Evolutionary conservation across 495 filamentous ascomycete species (phyloP).

Genomic region (Coniosporium apollinis): DNA sequence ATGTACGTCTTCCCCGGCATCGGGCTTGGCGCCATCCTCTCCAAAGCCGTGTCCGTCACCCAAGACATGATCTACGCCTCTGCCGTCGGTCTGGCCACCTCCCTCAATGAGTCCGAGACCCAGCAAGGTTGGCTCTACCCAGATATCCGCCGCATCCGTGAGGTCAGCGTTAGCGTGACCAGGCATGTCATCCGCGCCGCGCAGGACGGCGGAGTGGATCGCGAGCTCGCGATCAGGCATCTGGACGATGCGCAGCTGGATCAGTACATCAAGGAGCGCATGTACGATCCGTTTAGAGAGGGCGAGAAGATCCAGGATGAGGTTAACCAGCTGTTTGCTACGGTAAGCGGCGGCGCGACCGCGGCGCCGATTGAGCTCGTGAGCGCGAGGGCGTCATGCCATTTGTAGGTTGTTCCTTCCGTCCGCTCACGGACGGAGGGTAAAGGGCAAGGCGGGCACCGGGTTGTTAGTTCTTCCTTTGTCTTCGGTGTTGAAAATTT

Average conservation of each 20-base stretch:
- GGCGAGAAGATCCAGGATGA: constrained; percentile 18
- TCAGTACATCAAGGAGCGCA: constrained; percentile 58
- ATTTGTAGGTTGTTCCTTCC: too few relatives aligned
- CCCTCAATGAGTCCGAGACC: constrained; percentile 64
- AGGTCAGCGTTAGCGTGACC: constrained; percentile 75
- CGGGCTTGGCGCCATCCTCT: constrained; percentile 83
- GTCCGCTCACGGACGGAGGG: too few relatives aligned
- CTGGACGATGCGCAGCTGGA: constrained; percentile 63
- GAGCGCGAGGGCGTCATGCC: too few relatives aligned
- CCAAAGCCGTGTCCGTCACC: constrained; percentile 73
- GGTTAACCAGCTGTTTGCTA: constrained; percentile 12
- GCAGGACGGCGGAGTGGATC: constrained; percentile 65
- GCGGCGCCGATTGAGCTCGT: too few relatives aligned
- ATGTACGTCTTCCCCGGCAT: constrained; percentile 97
- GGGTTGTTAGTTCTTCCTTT: too few relatives aligned
- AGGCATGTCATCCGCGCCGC: constrained; percentile 88
- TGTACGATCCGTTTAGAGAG: constrained; percentile 57
- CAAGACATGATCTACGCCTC: constrained; percentile 94
- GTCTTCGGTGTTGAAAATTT: too few relatives aligned
- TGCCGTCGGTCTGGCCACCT: constrained; percentile 60
- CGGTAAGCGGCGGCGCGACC: too few relatives aligned
- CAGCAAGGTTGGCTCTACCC: constrained; percentile 79
- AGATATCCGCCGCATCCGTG: constrained; percentile 77
- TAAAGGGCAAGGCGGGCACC: too few relatives aligned
- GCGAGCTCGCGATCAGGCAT: constrained; percentile 50